These are phyloP conservation scores for Teratosphaeria gauchensis DNA, from an alignment of 2,329 filamentous ascomycete genomes.

Conservation along the genomic window DNA sequence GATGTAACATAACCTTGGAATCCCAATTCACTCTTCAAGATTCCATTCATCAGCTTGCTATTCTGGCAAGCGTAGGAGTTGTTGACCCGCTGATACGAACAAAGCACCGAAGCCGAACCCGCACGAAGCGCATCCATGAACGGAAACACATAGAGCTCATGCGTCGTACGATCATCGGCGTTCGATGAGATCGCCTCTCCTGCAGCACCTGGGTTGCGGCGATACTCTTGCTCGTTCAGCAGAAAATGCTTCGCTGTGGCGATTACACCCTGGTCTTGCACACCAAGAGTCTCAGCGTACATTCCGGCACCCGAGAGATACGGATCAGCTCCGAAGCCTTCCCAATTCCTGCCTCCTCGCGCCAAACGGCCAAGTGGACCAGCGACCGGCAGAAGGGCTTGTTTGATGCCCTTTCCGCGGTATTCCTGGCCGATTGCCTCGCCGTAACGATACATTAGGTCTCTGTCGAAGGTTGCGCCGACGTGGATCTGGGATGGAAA, in stretches of 20 bases:
- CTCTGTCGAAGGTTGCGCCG: conserved; percentile 43
- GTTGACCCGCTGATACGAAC: conserved; percentile 65
- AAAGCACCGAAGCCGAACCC: conserved; percentile 61
- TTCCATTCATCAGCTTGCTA: conserved; percentile 55
- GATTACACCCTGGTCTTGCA: conserved; percentile 64
- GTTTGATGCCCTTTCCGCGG: conserved; percentile 22
- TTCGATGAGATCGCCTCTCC: conserved; percentile 52
- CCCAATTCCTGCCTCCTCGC: conserved; percentile 52
- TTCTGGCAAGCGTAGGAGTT: conserved; percentile 60
- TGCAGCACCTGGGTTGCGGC: conserved; percentile 29
- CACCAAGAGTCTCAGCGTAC: neutral
- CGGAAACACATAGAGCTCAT: conserved; percentile 62
- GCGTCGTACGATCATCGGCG: conserved; percentile 54
- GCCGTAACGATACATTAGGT: conserved; percentile 43
- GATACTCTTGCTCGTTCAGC: conserved; percentile 64
- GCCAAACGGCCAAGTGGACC: conserved; percentile 42
- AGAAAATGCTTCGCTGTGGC: conserved; percentile 74
- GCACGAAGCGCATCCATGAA: conserved; percentile 65
- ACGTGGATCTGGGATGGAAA: conserved; percentile 67
- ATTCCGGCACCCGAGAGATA: conserved; percentile 33
- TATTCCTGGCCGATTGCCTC: conserved; percentile 40
- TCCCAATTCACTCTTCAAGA: conserved; percentile 61
- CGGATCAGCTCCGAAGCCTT: conserved; percentile 62
- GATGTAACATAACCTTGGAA: neutral
- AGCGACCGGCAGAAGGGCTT: conserved; percentile 54